A percentile compares a stretch with the other conserved stretches of the same genome.
Evolutionary conservation across 345 rosid species (phyloP).

Genomic region (Angophora floribunda): DNA sequence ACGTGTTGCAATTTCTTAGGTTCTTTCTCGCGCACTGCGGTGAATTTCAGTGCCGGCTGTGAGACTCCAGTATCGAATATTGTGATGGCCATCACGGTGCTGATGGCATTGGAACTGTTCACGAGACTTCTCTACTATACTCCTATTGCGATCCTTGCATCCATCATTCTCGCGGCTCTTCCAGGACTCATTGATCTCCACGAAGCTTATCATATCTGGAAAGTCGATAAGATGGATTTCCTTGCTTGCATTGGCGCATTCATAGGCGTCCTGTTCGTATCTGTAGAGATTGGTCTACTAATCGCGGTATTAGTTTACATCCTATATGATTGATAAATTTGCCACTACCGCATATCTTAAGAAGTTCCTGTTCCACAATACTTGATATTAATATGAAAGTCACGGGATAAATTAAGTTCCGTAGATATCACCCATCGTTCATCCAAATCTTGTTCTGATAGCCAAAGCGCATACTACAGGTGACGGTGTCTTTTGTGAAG

Average conservation of each 20-base stretch:
- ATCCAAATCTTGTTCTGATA: neutral
- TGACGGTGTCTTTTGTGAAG: conserved; percentile 68
- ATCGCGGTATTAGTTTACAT: conserved; percentile 39
- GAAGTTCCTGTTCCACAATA: neutral
- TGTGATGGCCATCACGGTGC: conserved; percentile 79
- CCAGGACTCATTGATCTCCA: conserved; percentile 70
- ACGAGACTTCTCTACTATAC: conserved; percentile 76
- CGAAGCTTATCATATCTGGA: conserved; percentile 64
- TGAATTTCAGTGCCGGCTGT: conserved; percentile 78
- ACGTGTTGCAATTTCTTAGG: conserved; percentile 24
- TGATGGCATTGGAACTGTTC: conserved; percentile 47
- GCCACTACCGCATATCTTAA: neutral
- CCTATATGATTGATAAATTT: neutral
- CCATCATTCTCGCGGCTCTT: conserved; percentile 75
- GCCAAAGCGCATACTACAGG: conserved; percentile 18
- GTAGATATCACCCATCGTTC: neutral
- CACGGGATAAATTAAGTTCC: neutral
- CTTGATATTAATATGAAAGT: neutral
- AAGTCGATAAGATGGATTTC: conserved; percentile 74
- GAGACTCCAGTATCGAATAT: conserved; percentile 75
- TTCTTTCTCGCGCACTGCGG: conserved; percentile 88
- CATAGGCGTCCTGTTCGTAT: conserved; percentile 63
- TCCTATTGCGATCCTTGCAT: conserved; percentile 70
- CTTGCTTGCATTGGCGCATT: conserved; percentile 84
- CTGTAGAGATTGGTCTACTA: conserved; percentile 86